phyloP scores from a whole-genome alignment of 179 eudicot species.

The Spinacia oleracea region DNA sequence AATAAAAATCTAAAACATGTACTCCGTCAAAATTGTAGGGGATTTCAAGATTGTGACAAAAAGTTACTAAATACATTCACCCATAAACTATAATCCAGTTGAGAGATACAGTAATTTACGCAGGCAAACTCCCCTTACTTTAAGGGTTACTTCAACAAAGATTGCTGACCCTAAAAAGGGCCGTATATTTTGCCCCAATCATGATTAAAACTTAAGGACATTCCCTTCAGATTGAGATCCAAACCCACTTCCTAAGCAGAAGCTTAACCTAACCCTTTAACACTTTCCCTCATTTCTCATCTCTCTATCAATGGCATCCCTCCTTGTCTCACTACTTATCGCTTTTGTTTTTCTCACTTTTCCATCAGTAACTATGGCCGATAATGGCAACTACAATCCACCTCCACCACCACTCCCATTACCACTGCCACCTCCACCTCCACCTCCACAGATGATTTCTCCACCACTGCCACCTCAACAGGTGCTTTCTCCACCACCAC shows the following conservation, averaged over 20 bases:
- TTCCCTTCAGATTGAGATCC: constrained; percentile 4
- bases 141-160: constrained; percentile 18
- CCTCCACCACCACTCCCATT: constrained; percentile 6
- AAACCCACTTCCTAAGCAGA: neutral
- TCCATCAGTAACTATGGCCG: constrained; percentile 14
- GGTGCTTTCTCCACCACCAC: neutral
- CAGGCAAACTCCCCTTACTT: constrained; percentile 10
- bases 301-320: constrained; percentile 25
- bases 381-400: neutral
- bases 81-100: constrained; percentile 25
- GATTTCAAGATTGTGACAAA: constrained; percentile 22
- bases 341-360: constrained; percentile 28
- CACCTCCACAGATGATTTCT: neutral
- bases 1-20: neutral
- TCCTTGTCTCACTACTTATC: constrained; percentile 24
- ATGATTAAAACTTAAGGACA: constrained; percentile 24
- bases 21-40: constrained; percentile 15
- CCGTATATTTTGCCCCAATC: constrained; percentile 20
- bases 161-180: constrained; percentile 29
- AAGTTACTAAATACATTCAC: constrained; percentile 6
- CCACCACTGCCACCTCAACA: neutral
- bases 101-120: neutral
- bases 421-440: neutral
- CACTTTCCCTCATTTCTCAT: neutral
- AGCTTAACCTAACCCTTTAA: neutral